A percentile compares a stretch with the other conserved stretches of the same genome.
phyloP scores from a whole-genome alignment of 768 basidiomycete genomes.

The Trametes maxima region DNA sequence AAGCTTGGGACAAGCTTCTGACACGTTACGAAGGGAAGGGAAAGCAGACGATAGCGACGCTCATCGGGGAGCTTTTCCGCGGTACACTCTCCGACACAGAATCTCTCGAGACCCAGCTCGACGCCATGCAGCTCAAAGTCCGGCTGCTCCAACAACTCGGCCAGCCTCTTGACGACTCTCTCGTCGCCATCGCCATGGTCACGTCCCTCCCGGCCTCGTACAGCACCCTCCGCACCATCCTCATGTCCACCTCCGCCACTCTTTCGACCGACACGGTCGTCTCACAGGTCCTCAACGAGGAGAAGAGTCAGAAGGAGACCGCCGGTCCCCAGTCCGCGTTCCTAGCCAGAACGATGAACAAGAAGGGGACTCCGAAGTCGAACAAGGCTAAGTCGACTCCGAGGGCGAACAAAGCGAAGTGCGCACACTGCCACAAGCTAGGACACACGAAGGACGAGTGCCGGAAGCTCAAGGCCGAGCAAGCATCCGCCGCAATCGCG shows the following conservation, averaged over 20 bases:
- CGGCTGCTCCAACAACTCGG: constrained; percentile 21
- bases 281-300: constrained; percentile 18
- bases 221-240: constrained; percentile 26
- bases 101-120: constrained; percentile 26
- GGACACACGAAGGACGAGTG: constrained; percentile 19
- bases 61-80: constrained; percentile 29
- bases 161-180: constrained; percentile 22
- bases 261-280: constrained; percentile 17
- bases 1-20: constrained; percentile 26
- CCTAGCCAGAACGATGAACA: neutral
- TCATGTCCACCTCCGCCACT: constrained; percentile 15
- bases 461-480: constrained; percentile 19
- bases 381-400: constrained; percentile 6
- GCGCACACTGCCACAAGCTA: constrained; percentile 12
- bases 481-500: no score
- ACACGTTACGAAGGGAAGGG: constrained; percentile 28
- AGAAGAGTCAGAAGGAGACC: neutral
- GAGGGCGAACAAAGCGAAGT: constrained; percentile 6
- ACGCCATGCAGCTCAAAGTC: constrained; percentile 24
- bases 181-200: constrained; percentile 28
- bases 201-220: constrained; percentile 29
- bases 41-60: constrained; percentile 27
- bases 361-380: constrained; percentile 11
- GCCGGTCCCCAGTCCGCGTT: neutral
- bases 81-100: constrained; percentile 25